These are phyloP conservation scores for Colletotrichum magnum DNA, from an alignment of 2,329 filamentous ascomycete genomes.

Conservation along the genomic window DNA sequence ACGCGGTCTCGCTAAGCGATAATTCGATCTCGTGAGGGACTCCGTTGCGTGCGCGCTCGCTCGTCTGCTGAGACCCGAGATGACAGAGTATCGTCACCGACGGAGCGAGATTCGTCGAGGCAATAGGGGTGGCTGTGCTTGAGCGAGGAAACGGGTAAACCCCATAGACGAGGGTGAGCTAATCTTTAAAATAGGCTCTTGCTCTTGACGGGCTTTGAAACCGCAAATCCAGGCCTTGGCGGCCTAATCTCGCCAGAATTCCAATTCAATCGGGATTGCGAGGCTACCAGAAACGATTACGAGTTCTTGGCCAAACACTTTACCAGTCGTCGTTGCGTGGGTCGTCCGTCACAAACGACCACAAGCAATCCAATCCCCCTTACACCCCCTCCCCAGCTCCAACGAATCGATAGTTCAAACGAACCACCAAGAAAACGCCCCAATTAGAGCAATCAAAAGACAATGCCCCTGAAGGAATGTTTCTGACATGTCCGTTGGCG, in stretches of 20 bases:
- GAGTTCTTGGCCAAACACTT: conserved; percentile 18
- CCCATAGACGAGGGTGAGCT: conserved; percentile 4
- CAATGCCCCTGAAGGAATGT: no score
- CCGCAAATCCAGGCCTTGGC: conserved; percentile 24
- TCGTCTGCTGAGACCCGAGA: neutral
- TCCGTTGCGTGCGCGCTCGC: neutral
- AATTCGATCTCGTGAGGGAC: neutral
- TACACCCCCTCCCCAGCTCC: no score
- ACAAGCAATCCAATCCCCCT: no score
- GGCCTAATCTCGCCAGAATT: conserved; percentile 5
- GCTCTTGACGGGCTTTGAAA: conserved; percentile 23
- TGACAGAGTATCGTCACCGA: neutral
- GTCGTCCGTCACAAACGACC: neutral
- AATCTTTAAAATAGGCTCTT: conserved; percentile 21
- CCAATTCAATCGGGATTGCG: neutral
- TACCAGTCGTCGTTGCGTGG: neutral
- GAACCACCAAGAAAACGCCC: no score
- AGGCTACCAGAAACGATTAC: neutral
- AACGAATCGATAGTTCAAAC: no score
- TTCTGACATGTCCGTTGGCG: no score
- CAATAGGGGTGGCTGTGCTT: conserved; percentile 3
- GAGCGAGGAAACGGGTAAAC: neutral
- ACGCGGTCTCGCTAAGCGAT: conserved; percentile 6
- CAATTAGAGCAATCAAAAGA: no score
- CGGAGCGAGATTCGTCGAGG: neutral